phyloP scores from a whole-genome alignment of 768 basidiomycete genomes.

The Tylopilus sp. region DNA sequence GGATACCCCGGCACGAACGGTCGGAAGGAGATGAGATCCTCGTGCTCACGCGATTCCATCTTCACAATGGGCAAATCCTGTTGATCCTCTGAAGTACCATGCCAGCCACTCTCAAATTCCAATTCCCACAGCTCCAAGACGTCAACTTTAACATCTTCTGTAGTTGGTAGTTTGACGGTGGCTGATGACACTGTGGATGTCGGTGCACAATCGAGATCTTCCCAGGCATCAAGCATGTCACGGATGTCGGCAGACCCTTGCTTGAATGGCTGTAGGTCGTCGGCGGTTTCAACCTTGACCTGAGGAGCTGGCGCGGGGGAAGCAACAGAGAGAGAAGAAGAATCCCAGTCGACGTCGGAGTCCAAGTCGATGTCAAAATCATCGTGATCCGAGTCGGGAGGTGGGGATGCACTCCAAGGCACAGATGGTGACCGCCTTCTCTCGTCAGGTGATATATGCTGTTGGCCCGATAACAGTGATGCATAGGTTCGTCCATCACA shows the following conservation, averaged over 20 bases:
- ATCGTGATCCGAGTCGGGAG: slow-evolving; percentile 56
- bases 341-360: slow-evolving; percentile 58
- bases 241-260: slow-evolving; percentile 61
- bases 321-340: slow-evolving; percentile 36
- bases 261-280: slow-evolving; percentile 43
- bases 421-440: slow-evolving; percentile 59
- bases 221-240: slow-evolving; percentile 68
- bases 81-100: slow-evolving; percentile 10
- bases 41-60: slow-evolving; percentile 45
- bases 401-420: slow-evolving; percentile 60
- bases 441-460: slow-evolving; percentile 15
- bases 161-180: slow-evolving; percentile 27
- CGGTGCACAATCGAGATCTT: slow-evolving; percentile 47
- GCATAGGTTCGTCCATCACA: slow-evolving; percentile 34
- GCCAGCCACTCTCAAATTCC: slow-evolving; percentile 33
- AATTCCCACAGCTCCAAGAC: slow-evolving; percentile 38
- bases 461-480: slow-evolving; percentile 25
- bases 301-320: slow-evolving; percentile 18
- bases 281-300: slow-evolving; percentile 20
- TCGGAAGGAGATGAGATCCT: slow-evolving; percentile 13
- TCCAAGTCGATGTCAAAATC: slow-evolving; percentile 54
- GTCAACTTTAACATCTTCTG: slow-evolving; percentile 43
- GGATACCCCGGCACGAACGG: slow-evolving; percentile 7
- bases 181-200: slow-evolving; percentile 26
- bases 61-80: slow-evolving; percentile 27